A percentile compares a stretch with the other conserved stretches of the same genome.
phyloP scores from a whole-genome alignment of 176 grass and related monocot genomes.

The Chrysopogon serrulatus region DNA sequence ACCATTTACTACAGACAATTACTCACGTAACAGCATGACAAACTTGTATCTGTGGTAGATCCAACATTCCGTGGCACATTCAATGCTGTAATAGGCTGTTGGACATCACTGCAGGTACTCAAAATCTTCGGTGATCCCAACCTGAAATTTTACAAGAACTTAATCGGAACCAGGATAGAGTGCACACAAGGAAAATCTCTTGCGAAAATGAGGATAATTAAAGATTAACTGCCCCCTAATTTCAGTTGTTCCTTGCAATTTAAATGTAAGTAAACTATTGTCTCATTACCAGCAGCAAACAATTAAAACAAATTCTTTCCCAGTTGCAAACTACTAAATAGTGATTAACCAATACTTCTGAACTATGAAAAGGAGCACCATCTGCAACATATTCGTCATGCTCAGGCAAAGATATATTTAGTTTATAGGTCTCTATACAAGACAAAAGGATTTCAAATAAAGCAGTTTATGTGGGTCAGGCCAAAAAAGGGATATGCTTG shows the following conservation, averaged over 20 bases:
- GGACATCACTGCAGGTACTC: slow-evolving; percentile 63
- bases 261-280: not conserved
- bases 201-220: not conserved
- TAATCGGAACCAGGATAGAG: not conserved
- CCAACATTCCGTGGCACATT: slow-evolving; percentile 1
- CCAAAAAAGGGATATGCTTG: not conserved
- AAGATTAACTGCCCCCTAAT: not conserved
- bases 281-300: not conserved
- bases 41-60: not conserved
- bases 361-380: not conserved
- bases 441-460: slow-evolving; percentile 8
- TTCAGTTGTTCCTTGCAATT: not conserved
- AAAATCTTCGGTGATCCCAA: slow-evolving; percentile 85
- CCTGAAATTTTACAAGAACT: slow-evolving; percentile 40
- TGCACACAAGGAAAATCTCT: not conserved
- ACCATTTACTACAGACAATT: not conserved
- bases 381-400: not conserved
- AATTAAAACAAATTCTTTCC: not conserved
- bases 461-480: not conserved
- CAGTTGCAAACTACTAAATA: not conserved
- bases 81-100: not conserved
- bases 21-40: not conserved
- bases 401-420: not conserved
- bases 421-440: not conserved
- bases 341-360: not conserved